phyloP scores from a whole-genome alignment of 2,329 filamentous ascomycete species.

The Penicillium sp. region DNA sequence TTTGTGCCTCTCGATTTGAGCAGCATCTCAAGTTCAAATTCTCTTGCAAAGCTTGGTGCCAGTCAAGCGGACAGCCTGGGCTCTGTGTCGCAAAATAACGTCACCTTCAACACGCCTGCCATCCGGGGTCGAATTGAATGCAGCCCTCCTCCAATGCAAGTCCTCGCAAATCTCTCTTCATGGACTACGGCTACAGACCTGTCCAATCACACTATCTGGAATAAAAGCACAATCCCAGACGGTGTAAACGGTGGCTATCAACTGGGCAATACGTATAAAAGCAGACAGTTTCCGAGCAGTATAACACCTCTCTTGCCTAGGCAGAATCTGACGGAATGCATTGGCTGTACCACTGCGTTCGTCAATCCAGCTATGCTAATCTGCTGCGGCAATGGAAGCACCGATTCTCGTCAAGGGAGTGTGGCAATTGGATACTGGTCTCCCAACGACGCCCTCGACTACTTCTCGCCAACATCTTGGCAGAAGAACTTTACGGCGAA shows the following conservation, averaged over 20 bases:
- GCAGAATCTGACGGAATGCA: constrained; percentile 13
- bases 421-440: constrained; percentile 28
- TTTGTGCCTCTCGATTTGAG: constrained; percentile 17
- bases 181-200: constrained; percentile 18
- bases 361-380: constrained; percentile 16
- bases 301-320: constrained; percentile 5
- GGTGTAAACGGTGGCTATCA: constrained; percentile 18
- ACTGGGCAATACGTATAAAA: constrained; percentile 11
- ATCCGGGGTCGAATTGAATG: constrained; percentile 26
- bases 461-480: constrained; percentile 13
- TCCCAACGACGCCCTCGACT: constrained; percentile 10
- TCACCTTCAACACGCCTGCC: constrained; percentile 24
- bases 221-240: constrained; percentile 20
- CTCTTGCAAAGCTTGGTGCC: constrained; percentile 6
- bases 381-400: constrained; percentile 24
- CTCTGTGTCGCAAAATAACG: constrained; percentile 7
- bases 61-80: background rate
- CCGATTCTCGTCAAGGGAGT: background rate
- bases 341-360: constrained; percentile 20
- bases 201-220: constrained; percentile 14
- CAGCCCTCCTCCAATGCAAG: background rate
- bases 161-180: constrained; percentile 13
- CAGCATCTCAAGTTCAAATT: background rate
- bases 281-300: background rate
- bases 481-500: constrained; percentile 24